Evolutionary conservation across 176 grass and related monocot genomes (phyloP).

Genomic region (Microstegium vimineum): DNA sequence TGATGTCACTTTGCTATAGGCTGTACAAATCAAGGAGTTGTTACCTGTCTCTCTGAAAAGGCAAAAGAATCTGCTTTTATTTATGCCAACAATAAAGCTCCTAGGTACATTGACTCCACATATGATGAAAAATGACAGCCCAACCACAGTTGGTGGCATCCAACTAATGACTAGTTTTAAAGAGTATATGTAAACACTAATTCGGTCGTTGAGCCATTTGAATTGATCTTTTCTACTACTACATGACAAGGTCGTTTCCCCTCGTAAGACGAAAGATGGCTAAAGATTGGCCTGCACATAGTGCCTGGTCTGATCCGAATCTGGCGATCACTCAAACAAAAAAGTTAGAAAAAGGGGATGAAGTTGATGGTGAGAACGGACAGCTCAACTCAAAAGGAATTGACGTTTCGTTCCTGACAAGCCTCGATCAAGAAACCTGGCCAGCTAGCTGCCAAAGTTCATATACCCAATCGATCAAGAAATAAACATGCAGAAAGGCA

Average conservation of each 20-base stretch:
- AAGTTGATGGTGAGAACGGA: neutral
- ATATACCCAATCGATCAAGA: neutral
- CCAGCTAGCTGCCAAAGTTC: neutral
- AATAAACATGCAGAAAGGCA: neutral
- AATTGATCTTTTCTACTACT: slow-evolving; percentile 10
- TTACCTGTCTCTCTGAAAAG: neutral
- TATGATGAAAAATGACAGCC: slow-evolving; percentile 31
- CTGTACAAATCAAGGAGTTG: neutral
- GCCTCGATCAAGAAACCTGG: neutral
- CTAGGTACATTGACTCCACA: slow-evolving; percentile 22
- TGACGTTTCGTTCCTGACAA: slow-evolving; percentile 28
- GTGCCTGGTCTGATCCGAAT: neutral
- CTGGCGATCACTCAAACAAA: neutral
- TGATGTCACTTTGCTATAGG: too few relatives aligned
- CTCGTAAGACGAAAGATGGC: neutral
- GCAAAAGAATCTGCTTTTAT: neutral
- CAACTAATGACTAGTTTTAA: neutral
- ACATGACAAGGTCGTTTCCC: slow-evolving; percentile 8
- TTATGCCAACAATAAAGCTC: neutral
- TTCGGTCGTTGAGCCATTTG: neutral
- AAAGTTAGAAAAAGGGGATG: neutral
- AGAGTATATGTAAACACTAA: neutral
- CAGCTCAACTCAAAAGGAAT: slow-evolving; percentile 26
- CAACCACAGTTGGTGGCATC: slow-evolving; percentile 25
- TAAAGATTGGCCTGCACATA: neutral